Evolutionary conservation across 257 asterid genomes (phyloP).

Genomic region (Plectranthus barbatus): DNA sequence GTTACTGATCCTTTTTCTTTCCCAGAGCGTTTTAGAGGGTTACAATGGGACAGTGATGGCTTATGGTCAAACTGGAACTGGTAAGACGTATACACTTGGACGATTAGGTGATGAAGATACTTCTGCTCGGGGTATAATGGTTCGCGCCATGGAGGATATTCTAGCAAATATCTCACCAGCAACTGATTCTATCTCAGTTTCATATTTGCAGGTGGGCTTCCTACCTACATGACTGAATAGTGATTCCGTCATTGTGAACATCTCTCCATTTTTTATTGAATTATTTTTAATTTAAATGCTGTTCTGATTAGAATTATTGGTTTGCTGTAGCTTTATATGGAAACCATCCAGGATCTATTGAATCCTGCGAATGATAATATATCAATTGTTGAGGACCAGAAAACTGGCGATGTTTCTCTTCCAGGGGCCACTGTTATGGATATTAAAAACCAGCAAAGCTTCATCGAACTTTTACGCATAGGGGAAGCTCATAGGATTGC

Average conservation of each 20-base stretch:
- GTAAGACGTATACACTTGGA: conserved; percentile 97
- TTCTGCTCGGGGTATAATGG: conserved; percentile 99
- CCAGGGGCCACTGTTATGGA: conserved; percentile 96
- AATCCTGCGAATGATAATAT: conserved; percentile 92
- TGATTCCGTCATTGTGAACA: background rate
- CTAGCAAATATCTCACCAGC: conserved; percentile 70
- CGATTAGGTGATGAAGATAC: conserved; percentile 94
- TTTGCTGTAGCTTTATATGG: conserved; percentile 87
- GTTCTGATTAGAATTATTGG: conserved; percentile 15
- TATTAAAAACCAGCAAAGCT: conserved; percentile 81
- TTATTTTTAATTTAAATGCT: conserved; percentile 7
- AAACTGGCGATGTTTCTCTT: conserved; percentile 86
- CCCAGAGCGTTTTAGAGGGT: conserved; percentile 90
- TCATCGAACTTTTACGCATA: conserved; percentile 73
- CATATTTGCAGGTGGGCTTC: conserved; percentile 75
- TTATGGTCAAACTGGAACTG: conserved; percentile 99
- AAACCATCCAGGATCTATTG: conserved; percentile 85
- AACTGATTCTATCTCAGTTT: conserved; percentile 73
- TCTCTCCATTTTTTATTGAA: conserved; percentile 7
- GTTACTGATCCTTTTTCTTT: conserved; percentile 9
- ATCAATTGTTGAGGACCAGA: conserved; percentile 92
- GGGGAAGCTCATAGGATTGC: conserved; percentile 99
- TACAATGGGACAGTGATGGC: conserved; percentile 99
- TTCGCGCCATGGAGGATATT: conserved; percentile 95
- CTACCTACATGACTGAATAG: background rate